These are phyloP conservation scores for Citrullus mucosospermus DNA, from an alignment of 306 rosid species.

Conservation along the genomic window DNA sequence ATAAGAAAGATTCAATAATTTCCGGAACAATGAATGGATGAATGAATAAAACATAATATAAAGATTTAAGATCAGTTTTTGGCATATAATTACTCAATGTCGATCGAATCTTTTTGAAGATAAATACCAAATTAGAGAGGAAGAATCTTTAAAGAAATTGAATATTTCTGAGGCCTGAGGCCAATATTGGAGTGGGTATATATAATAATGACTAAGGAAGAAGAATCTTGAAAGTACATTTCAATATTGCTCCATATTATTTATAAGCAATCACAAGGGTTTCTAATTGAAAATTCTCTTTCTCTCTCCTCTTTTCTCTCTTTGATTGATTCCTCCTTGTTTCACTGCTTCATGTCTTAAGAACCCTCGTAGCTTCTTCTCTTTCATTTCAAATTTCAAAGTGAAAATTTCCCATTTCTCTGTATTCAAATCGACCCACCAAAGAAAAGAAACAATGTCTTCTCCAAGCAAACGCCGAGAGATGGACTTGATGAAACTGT, in stretches of 20 bases:
- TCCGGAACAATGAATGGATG: background rate
- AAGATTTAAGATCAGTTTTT: background rate
- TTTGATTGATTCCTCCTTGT: background rate
- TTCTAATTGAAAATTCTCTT: background rate
- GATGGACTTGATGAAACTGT: slow-evolving; percentile 96
- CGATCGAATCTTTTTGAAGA: background rate
- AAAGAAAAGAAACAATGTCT: slow-evolving; percentile 36
- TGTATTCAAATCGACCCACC: background rate
- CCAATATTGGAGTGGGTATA: background rate
- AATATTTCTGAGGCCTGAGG: background rate
- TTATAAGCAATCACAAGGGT: background rate
- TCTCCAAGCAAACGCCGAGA: slow-evolving; percentile 93
- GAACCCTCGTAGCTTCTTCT: background rate
- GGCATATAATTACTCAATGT: background rate
- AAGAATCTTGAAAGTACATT: background rate
- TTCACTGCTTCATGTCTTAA: background rate
- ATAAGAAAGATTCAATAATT: background rate
- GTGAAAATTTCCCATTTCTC: background rate
- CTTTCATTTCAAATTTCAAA: background rate
- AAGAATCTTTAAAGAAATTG: background rate
- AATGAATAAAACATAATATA: background rate
- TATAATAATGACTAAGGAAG: background rate
- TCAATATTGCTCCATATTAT: background rate
- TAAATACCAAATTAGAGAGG: slow-evolving; percentile 1
- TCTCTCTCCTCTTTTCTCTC: background rate